phyloP scores from a whole-genome alignment of 805 yeast genomes.

The Helenozyma baotianmanensis region DNA sequence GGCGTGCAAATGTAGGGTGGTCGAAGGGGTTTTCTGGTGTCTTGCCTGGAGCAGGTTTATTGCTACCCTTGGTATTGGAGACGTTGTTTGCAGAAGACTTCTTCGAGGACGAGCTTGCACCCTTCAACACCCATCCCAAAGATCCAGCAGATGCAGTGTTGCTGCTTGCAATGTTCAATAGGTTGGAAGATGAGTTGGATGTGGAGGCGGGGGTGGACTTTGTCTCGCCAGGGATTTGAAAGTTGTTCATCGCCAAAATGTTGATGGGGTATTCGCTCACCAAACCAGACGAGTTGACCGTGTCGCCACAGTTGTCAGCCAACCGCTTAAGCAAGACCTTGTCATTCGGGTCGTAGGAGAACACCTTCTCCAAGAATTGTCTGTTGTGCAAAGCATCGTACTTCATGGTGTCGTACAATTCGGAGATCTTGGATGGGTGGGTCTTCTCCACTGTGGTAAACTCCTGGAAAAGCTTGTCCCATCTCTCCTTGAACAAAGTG shows the following conservation, averaged over 20 bases:
- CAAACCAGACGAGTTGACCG: constrained; percentile 47
- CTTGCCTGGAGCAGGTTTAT: constrained; percentile 2
- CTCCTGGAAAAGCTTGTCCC: constrained; percentile 95
- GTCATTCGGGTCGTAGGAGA: constrained; percentile 54
- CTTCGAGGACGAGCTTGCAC: constrained; percentile 22
- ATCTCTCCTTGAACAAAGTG: constrained; percentile 80
- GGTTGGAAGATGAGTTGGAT: constrained; percentile 18
- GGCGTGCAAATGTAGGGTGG: constrained; percentile 69
- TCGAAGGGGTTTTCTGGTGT: constrained; percentile 52
- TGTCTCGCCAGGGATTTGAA: constrained; percentile 50
- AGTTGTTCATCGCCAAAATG: constrained; percentile 70
- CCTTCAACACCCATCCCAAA: constrained; percentile 65
- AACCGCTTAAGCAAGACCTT: constrained; percentile 29
- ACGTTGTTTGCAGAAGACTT: constrained; percentile 16
- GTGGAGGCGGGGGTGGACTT: constrained; percentile 17
- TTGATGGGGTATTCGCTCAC: constrained; percentile 73
- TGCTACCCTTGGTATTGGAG: constrained; percentile 12
- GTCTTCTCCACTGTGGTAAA: constrained; percentile 91
- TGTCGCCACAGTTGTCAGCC: constrained; percentile 39
- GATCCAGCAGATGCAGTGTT: constrained; percentile 52
- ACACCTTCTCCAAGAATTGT: constrained; percentile 77
- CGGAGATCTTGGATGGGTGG: constrained; percentile 95
- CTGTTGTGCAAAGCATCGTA: constrained; percentile 96
- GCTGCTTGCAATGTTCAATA: constrained; percentile 17
- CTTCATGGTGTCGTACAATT: constrained; percentile 96